Evolutionary conservation across 495 filamentous ascomycete genomes (phyloP), one percentile per base, ranked within the genome.

Genomic region (Cercophora scortea): DNA sequence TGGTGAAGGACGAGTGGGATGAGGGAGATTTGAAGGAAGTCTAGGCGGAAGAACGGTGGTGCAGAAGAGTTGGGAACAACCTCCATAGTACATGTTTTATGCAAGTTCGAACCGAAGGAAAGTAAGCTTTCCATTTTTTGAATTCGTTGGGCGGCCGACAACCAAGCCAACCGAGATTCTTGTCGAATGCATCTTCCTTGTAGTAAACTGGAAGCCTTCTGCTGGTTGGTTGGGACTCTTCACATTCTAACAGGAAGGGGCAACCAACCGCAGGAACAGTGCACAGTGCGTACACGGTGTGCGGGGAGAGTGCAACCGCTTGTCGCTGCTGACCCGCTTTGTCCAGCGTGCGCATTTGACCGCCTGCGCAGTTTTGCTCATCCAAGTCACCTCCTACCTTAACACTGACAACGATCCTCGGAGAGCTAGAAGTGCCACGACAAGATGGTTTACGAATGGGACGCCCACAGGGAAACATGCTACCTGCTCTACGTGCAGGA

Each of bases 381-480:
- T 2, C 11, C 19, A 16, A 5, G 17, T 42, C 12, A 18, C 18
- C 38, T n/a, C 8, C 38, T 42, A 53, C 25, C 18, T 11, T 5
- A 16, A 41, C 32, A 36, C 33, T 42, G n/a, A 52, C 45, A 16
- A 47, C 42, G 43, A 43, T 35, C 36, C 38, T 12, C 18, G 3
- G 3, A 40, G n/a, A n/a, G n/a, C n/a, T n/a, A n/a, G n/a, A 32
- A 33, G 25, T 32, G 13, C 8, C 5, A 33, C 48, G 54, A 61
- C 17, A 58, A 88, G 54, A 90, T 88, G 84, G 83, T 82, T 0
- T 89, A 89, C 69, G 75, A 86, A 51, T 91, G 87, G 87, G 81
- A 85, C 34, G 81, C 74, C 4, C 83, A 89, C 62, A 73, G 79
- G 65, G 79, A 84, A 8, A 78, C 79, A 56, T 86, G 81, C 68